Evolutionary conservation across 2,329 filamentous ascomycete genomes (phyloP).

Genomic region (Volutella citrinella): DNA sequence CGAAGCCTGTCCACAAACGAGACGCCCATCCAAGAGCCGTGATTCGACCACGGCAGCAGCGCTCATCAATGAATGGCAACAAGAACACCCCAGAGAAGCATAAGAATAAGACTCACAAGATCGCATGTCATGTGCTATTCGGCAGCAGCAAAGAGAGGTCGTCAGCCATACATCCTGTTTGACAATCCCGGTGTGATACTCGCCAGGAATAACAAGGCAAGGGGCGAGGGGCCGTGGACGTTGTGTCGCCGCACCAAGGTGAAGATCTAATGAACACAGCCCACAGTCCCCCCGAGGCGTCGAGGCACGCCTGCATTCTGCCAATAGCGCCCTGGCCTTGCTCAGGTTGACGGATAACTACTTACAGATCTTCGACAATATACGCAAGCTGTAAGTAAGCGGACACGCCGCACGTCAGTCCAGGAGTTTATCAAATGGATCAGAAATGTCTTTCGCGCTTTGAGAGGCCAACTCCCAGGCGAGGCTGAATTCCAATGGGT

Average conservation of each 20-base stretch:
- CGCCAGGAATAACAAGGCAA: slow-evolving; percentile 13
- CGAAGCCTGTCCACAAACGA: no score
- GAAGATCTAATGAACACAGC: no score
- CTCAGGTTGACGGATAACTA: slow-evolving; percentile 35
- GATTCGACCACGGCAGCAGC: no score
- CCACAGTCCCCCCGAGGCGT: no score
- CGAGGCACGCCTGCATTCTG: slow-evolving; percentile 11
- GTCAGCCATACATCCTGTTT: slow-evolving; percentile 27
- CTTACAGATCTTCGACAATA: slow-evolving; percentile 90
- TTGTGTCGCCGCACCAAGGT: slow-evolving; percentile 18
- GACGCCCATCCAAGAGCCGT: no score
- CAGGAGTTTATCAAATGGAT: slow-evolving; percentile 24
- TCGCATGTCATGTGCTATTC: slow-evolving; percentile 87
- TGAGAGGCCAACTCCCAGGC: slow-evolving; percentile 6
- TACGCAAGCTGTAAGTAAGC: slow-evolving; percentile 64
- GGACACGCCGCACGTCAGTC: slow-evolving; percentile 28
- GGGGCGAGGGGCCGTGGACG: slow-evolving; percentile 9
- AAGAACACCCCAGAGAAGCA: no score
- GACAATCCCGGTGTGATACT: no score
- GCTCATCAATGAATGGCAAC: no score
- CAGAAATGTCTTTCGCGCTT: slow-evolving; percentile 11
- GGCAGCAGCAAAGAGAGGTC: slow-evolving; percentile 16
- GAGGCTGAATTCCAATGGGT: no score
- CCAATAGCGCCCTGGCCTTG: slow-evolving; percentile 21
- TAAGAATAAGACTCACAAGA: slow-evolving; percentile 78